These are phyloP conservation scores for Lactarius pseudohatsudake DNA, from an alignment of 768 basidiomycete species.

Conservation along the genomic window DNA sequence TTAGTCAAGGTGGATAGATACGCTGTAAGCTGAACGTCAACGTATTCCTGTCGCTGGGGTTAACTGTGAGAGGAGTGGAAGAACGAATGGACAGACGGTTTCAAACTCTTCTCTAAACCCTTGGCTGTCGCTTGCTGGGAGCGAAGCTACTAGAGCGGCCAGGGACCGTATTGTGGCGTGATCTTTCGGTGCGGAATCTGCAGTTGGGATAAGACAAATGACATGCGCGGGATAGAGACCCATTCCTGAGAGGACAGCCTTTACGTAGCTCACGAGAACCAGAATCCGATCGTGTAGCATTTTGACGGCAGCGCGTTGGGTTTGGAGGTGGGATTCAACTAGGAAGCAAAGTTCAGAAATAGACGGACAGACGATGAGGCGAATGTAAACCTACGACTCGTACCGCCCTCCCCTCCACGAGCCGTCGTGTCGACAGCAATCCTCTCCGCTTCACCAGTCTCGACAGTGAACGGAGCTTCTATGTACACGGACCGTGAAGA, in stretches of 20 bases:
- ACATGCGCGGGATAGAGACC: neutral
- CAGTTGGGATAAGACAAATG: constrained; percentile 7
- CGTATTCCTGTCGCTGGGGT: constrained; percentile 72
- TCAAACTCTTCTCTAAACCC: constrained; percentile 87
- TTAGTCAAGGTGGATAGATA: constrained; percentile 88
- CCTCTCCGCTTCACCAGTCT: constrained; percentile 97
- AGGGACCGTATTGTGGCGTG: constrained; percentile 81
- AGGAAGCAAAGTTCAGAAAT: constrained; percentile 19
- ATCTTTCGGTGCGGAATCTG: constrained; percentile 76
- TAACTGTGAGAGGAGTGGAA: neutral
- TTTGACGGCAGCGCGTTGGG: constrained; percentile 91
- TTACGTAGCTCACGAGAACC: constrained; percentile 84
- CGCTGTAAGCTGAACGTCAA: constrained; percentile 90
- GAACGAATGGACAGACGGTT: constrained; percentile 52
- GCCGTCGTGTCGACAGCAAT: constrained; percentile 98
- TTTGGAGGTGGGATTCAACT: constrained; percentile 91
- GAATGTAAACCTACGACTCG: constrained; percentile 65
- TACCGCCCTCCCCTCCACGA: constrained; percentile 78
- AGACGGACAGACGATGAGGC: neutral
- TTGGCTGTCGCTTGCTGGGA: constrained; percentile 83
- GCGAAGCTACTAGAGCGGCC: constrained; percentile 79
- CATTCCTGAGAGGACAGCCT: constrained; percentile 71
- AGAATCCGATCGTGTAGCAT: constrained; percentile 94
- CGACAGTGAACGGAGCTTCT: constrained; percentile 83
- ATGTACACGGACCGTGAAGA: constrained; percentile 78